Conservation (phyloP, 805 yeast genomes). For the Sugiyamaella smithiae region DNA sequence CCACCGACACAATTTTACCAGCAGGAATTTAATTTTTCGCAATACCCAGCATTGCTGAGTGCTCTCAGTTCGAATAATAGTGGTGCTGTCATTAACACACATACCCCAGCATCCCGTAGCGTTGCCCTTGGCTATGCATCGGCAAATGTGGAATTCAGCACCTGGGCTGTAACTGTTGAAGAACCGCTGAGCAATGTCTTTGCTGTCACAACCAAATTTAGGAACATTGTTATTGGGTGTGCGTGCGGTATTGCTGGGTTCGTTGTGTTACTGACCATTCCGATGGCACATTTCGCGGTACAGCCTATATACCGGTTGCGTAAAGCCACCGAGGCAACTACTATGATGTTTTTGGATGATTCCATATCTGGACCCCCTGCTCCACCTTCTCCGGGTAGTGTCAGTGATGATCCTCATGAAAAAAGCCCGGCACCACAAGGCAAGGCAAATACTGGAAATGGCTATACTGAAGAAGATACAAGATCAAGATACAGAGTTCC, state of each 20-base stretch:
- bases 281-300: conserved; percentile 80
- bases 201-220: conserved; percentile 58
- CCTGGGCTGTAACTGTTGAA: conserved; percentile 75
- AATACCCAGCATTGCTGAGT: conserved; percentile 32
- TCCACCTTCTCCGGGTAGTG: not conserved
- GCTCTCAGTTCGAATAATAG: conserved; percentile 40
- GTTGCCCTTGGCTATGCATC: conserved; percentile 59
- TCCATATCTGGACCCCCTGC: conserved; percentile 1
- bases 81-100: conserved; percentile 44
- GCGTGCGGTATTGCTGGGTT: conserved; percentile 75
- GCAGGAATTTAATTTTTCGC: conserved; percentile 20
- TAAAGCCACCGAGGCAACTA: conserved; percentile 73
- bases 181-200: conserved; percentile 58
- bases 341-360: conserved; percentile 19
- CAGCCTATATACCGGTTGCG: conserved; percentile 76
- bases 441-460: not conserved
- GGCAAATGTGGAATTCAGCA: conserved; percentile 42
- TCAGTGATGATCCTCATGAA: not conserved
- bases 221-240: conserved; percentile 71
- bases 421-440: no score
- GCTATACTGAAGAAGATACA: not conserved
- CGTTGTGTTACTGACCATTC: conserved; percentile 73
- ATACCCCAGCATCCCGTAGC: conserved; percentile 35
- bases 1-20: conserved; percentile 33
- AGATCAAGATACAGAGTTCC: conserved; percentile 17